A percentile compares a stretch with the other conserved stretches of the same genome.
phyloP scores from a whole-genome alignment of 148 eudicot species.

The Vaccinium vitisidaea region DNA sequence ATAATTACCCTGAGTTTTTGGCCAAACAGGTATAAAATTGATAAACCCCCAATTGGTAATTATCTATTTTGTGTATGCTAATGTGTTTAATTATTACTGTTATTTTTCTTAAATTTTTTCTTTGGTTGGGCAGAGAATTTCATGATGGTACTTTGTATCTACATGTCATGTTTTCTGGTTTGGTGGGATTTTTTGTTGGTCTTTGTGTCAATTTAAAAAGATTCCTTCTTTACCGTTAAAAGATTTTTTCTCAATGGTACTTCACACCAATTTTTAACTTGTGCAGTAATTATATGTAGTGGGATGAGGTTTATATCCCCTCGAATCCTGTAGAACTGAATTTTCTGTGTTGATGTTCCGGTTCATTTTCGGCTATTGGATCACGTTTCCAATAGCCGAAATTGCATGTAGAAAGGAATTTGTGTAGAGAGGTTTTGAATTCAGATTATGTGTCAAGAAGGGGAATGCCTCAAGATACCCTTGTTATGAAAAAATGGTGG shows the following conservation, averaged over 20 bases:
- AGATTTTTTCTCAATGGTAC: neutral
- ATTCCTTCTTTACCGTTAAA: neutral
- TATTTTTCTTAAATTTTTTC: slow-evolving; percentile 31
- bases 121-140: neutral
- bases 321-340: neutral
- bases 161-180: too few relatives aligned
- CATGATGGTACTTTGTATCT: slow-evolving; percentile 17
- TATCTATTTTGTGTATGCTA: slow-evolving; percentile 25
- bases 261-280: neutral
- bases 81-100: slow-evolving; percentile 36
- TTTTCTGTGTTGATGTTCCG: neutral
- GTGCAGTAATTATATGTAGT: neutral
- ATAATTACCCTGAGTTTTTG: slow-evolving; percentile 95
- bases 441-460: neutral
- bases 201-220: neutral
- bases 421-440: neutral
- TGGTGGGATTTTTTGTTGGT: neutral
- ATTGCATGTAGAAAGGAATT: neutral
- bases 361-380: neutral
- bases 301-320: neutral
- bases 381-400: neutral
- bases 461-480: neutral
- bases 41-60: slow-evolving; percentile 45
- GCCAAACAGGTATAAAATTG: slow-evolving; percentile 84
- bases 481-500: neutral